Evolutionary conservation across 352 stramenopile genomes (phyloP).

Genomic region (Phytophthora nicotianae): DNA sequence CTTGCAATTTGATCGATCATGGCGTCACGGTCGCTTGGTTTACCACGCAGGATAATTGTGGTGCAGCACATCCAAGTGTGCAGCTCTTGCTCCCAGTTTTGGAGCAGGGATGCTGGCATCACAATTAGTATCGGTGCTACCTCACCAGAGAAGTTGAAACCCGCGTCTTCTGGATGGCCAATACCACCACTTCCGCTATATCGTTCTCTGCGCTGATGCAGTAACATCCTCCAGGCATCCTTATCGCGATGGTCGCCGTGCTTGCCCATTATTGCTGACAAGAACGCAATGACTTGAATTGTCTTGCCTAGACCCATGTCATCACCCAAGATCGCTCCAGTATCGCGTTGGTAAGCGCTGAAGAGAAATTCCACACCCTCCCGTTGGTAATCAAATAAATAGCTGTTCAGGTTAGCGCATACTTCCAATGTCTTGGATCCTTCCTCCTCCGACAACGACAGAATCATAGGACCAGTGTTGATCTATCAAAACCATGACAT

Average conservation of each 20-base stretch:
- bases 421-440: slow-evolving; percentile 42
- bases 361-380: slow-evolving; percentile 74
- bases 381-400: slow-evolving; percentile 78
- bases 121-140: slow-evolving; percentile 96
- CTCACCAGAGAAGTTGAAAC: slow-evolving; percentile 47
- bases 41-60: slow-evolving; percentile 69
- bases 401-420: slow-evolving; percentile 75
- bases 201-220: slow-evolving; percentile 90
- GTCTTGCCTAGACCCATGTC: slow-evolving; percentile 98
- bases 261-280: slow-evolving; percentile 93
- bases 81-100: slow-evolving; percentile 99
- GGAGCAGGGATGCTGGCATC: slow-evolving; percentile 96
- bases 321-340: slow-evolving; percentile 95
- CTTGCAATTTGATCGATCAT: slow-evolving; percentile 72
- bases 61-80: slow-evolving; percentile 92
- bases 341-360: slow-evolving; percentile 50
- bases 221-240: slow-evolving; percentile 93
- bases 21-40: slow-evolving; percentile 52
- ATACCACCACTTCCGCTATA: slow-evolving; percentile 37
- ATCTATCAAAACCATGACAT: slow-evolving; percentile 23
- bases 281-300: slow-evolving; percentile 92
- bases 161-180: slow-evolving; percentile 45
- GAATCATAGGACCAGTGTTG: slow-evolving; percentile 44
- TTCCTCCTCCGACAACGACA: slow-evolving; percentile 27
- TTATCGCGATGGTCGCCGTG: slow-evolving; percentile 94